These are phyloP conservation scores for Polyporus arcularius DNA, from an alignment of 768 basidiomycete species.

Conservation along the genomic window DNA sequence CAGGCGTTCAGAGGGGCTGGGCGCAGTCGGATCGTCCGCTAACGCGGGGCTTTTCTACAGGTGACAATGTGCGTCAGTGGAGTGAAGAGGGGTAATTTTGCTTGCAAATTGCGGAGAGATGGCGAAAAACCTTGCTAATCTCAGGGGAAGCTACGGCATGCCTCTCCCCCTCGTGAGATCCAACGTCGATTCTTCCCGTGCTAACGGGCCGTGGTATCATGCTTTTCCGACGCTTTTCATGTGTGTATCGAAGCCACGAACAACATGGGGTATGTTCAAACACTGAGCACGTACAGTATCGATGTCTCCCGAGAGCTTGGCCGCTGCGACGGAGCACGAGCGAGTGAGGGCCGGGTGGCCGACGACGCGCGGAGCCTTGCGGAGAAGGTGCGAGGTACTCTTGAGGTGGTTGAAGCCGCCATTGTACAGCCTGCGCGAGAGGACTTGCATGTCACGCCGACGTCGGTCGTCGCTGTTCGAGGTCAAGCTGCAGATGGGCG, in stretches of 20 bases:
- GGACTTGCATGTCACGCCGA: slow-evolving; percentile 24
- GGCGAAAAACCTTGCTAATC: slow-evolving; percentile 1
- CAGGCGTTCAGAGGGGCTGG: slow-evolving; percentile 2
- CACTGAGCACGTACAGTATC: slow-evolving; percentile 7
- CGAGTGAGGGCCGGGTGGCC: slow-evolving; percentile 20
- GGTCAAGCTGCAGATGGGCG: slow-evolving; percentile 5
- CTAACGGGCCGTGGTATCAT: too few species aligned
- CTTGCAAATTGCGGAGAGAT: slow-evolving; percentile 13
- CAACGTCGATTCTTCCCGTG: too few species aligned
- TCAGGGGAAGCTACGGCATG: not conserved
- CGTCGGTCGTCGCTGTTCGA: not conserved
- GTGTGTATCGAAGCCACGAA: too few species aligned
- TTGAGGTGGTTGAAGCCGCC: slow-evolving; percentile 35
- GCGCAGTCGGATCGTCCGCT: slow-evolving; percentile 9
- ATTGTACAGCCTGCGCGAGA: slow-evolving; percentile 31
- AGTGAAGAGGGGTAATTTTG: not conserved
- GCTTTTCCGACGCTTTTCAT: too few species aligned
- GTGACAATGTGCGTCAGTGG: not conserved
- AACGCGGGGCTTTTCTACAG: slow-evolving; percentile 19
- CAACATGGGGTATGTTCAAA: too few species aligned
- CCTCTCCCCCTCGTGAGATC: not conserved
- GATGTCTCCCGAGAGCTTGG: slow-evolving; percentile 4
- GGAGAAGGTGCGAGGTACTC: slow-evolving; percentile 26
- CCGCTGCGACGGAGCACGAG: slow-evolving; percentile 18
- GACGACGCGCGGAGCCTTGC: slow-evolving; percentile 24